Evolutionary conservation across 2,329 filamentous ascomycete species (phyloP).

Genomic region (Xylariaceae sp.): DNA sequence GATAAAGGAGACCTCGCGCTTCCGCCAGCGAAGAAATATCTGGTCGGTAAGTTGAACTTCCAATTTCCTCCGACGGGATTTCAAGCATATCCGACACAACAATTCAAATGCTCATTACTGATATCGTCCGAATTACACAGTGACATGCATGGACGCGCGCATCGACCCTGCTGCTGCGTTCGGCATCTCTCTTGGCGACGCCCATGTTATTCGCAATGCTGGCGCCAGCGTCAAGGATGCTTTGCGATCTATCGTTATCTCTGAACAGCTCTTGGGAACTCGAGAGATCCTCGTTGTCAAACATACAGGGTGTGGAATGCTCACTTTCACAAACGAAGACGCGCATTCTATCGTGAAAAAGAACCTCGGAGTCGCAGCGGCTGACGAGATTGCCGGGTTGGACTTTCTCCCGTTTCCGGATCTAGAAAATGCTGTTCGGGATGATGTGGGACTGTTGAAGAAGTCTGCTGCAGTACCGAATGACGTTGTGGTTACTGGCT

Average conservation of each 20-base stretch:
- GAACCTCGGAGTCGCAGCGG: slow-evolving; percentile 53
- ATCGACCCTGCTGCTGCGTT: slow-evolving; percentile 65
- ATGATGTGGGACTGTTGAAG: slow-evolving; percentile 63
- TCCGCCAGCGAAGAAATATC: slow-evolving; percentile 66
- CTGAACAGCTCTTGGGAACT: slow-evolving; percentile 73
- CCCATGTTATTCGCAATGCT: slow-evolving; percentile 74
- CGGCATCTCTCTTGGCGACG: slow-evolving; percentile 68
- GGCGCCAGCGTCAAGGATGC: slow-evolving; percentile 65
- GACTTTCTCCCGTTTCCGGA: slow-evolving; percentile 66
- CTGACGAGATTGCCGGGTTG: slow-evolving; percentile 41
- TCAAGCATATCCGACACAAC: not conserved
- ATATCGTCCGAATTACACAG: slow-evolving; percentile 28
- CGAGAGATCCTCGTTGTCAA: slow-evolving; percentile 71
- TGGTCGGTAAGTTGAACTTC: slow-evolving; percentile 46
- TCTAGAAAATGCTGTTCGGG: slow-evolving; percentile 58
- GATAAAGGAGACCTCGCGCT: slow-evolving; percentile 63
- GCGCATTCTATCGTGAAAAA: slow-evolving; percentile 52
- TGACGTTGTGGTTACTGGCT: slow-evolving; percentile 61
- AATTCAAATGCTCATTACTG: not conserved
- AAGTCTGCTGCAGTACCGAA: slow-evolving; percentile 56
- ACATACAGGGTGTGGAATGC: slow-evolving; percentile 71
- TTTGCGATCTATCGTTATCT: slow-evolving; percentile 71
- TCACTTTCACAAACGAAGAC: slow-evolving; percentile 60
- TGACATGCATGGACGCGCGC: slow-evolving; percentile 82
- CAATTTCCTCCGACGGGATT: not conserved